These are phyloP conservation scores for Dictyophora rubrovolvata DNA, from an alignment of 768 basidiomycete species.

Conservation along the genomic window DNA sequence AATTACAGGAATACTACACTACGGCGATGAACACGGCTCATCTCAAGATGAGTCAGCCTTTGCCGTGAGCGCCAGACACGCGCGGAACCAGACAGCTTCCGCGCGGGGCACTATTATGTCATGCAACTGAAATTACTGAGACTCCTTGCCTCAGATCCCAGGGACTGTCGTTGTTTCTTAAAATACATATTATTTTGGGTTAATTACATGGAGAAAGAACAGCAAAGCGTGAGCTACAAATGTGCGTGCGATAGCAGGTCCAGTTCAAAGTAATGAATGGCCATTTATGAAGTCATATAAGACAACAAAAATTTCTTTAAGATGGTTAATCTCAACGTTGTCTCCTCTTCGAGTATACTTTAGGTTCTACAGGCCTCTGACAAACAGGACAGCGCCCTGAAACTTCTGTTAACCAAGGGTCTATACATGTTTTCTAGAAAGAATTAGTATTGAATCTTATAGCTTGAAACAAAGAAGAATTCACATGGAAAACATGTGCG, in stretches of 20 bases:
- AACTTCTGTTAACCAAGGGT: slow-evolving; percentile 80
- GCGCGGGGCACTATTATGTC: too few species aligned
- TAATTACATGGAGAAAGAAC: neutral
- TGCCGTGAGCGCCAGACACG: too few species aligned
- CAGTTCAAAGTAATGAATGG: neutral
- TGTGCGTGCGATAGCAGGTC: neutral
- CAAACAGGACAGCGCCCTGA: slow-evolving; percentile 86
- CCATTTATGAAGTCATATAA: neutral
- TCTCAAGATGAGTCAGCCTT: too few species aligned
- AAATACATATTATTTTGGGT: neutral
- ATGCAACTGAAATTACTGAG: too few species aligned
- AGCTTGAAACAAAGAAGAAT: slow-evolving; percentile 18
- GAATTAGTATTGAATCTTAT: neutral
- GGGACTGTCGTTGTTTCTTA: neutral
- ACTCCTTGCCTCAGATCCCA: too few species aligned
- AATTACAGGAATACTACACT: too few species aligned
- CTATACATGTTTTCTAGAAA: slow-evolving; percentile 71
- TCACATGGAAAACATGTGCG: slow-evolving; percentile 85
- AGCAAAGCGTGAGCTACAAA: neutral
- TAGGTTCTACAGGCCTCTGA: slow-evolving; percentile 54
- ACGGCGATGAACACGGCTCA: too few species aligned
- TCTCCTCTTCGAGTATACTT: neutral
- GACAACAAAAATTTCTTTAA: neutral
- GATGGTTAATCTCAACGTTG: neutral
- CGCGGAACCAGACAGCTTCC: too few species aligned